These are phyloP conservation scores for Camellia lanceoleosa DNA, from an alignment of 148 eudicot genomes.

Conservation along the genomic window DNA sequence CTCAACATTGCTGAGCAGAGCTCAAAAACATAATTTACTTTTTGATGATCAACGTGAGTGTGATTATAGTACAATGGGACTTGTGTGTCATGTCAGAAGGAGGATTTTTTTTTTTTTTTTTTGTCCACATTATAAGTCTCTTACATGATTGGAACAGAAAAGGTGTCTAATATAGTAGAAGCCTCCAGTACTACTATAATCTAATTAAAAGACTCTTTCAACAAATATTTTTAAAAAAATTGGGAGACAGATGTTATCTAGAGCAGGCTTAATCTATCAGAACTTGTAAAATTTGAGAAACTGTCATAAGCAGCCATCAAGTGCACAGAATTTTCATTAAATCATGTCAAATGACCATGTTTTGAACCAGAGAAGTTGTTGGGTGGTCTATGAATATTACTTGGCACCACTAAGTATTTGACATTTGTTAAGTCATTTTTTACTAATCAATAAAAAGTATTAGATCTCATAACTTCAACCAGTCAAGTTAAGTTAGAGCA, in stretches of 20 bases:
- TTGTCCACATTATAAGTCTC: neutral
- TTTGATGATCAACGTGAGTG: neutral
- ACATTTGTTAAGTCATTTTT: too few species aligned
- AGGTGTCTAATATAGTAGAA: neutral
- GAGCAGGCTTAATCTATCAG: neutral
- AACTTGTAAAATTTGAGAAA: neutral
- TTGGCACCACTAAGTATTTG: too few species aligned
- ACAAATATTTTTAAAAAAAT: neutral
- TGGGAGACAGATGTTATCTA: neutral
- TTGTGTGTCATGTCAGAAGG: neutral
- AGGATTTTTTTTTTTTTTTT: neutral
- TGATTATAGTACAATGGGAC: neutral
- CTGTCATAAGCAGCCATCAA: neutral
- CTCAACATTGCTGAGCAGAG: neutral
- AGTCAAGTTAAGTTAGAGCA: too few species aligned
- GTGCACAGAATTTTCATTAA: neutral
- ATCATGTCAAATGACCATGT: neutral
- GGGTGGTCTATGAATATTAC: neutral
- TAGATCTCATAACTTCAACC: too few species aligned
- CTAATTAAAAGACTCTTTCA: slow-evolving; percentile 10
- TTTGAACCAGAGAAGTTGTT: neutral
- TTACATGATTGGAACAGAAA: neutral
- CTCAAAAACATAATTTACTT: neutral
- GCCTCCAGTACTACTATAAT: neutral
- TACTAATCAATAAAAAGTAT: too few species aligned